phyloP scores from a whole-genome alignment of 2,329 filamentous ascomycete genomes.

The Ophiostoma sp. region DNA sequence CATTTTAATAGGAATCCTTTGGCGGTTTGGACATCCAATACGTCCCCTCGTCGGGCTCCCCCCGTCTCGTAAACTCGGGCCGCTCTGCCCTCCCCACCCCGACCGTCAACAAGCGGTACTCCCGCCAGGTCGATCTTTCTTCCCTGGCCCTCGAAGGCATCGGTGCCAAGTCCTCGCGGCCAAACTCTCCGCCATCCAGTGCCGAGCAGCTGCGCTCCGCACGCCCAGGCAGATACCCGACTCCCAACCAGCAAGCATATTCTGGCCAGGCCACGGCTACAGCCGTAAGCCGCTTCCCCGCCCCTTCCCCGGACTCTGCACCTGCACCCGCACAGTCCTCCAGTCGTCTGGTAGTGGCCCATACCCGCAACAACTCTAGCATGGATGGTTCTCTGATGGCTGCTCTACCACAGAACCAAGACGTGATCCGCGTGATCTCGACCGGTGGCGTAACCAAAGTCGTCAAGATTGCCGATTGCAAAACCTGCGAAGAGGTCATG shows the following conservation, averaged over 20 bases:
- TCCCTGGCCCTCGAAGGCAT: slow-evolving; percentile 46
- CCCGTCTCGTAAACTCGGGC: slow-evolving; percentile 60
- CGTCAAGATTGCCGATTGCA: slow-evolving; percentile 88
- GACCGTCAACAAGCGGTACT: slow-evolving; percentile 63
- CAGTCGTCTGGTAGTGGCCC: slow-evolving; percentile 62
- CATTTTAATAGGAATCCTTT: slow-evolving; percentile 69
- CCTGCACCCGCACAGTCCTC: slow-evolving; percentile 44
- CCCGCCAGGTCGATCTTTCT: slow-evolving; percentile 56
- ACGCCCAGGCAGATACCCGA: slow-evolving; percentile 57
- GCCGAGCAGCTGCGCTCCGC: slow-evolving; percentile 54
- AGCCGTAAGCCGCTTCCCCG: slow-evolving; percentile 51
- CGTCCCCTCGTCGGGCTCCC: slow-evolving; percentile 63
- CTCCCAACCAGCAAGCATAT: slow-evolving; percentile 37
- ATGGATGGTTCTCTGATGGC: slow-evolving; percentile 85
- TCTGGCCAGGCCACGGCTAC: slow-evolving; percentile 38
- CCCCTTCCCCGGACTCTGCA: slow-evolving; percentile 61
- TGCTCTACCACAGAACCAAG: slow-evolving; percentile 79
- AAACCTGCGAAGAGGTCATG: slow-evolving; percentile 89
- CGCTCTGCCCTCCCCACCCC: slow-evolving; percentile 47
- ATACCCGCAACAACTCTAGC: slow-evolving; percentile 79
- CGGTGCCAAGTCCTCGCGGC: slow-evolving; percentile 62
- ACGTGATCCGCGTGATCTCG: slow-evolving; percentile 89
- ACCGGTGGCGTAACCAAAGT: slow-evolving; percentile 90
- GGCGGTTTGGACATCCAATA: slow-evolving; percentile 70
- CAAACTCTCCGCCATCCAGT: slow-evolving; percentile 65